These are phyloP conservation scores for Lepiota brunneoincarnata DNA, from an alignment of 768 basidiomycete species.

Conservation along the genomic window DNA sequence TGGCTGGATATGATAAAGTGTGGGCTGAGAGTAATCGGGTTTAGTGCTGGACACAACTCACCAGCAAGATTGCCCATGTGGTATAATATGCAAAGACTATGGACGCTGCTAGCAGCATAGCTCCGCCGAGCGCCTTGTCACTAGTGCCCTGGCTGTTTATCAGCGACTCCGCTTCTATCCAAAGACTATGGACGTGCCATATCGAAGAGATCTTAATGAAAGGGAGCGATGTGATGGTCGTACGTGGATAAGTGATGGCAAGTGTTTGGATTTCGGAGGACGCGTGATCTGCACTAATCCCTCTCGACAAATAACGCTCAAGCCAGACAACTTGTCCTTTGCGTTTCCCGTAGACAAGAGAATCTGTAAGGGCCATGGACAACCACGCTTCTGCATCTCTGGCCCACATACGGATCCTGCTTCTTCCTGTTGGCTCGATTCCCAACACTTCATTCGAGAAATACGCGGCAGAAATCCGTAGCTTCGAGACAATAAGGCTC, in stretches of 20 bases:
- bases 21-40: neutral
- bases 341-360: neutral
- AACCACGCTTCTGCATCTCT: slow-evolving; percentile 75
- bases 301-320: neutral
- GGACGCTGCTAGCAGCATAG: slow-evolving; percentile 77
- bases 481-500: slow-evolving; percentile 70
- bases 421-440: slow-evolving; percentile 84
- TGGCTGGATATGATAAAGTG: slow-evolving; percentile 45
- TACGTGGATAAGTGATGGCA: neutral
- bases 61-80: slow-evolving; percentile 85
- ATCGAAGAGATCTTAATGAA: neutral
- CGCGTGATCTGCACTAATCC: slow-evolving; percentile 2
- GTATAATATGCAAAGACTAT: slow-evolving; percentile 89
- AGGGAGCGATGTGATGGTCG: neutral
- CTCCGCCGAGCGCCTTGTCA: slow-evolving; percentile 77
- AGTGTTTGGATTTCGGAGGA: neutral
- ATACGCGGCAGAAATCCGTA: slow-evolving; percentile 71
- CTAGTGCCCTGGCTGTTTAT: slow-evolving; percentile 54
- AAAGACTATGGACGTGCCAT: neutral
- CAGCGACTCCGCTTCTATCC: neutral
- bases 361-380: slow-evolving; percentile 47
- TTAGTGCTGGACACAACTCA: slow-evolving; percentile 31
- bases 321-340: neutral
- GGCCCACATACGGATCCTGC: slow-evolving; percentile 80
- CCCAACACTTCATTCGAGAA: slow-evolving; percentile 64